Evolutionary conservation across 352 stramenopile genomes (phyloP), one percentile per base, ranked within the genome.

Genomic region (Phytophthora palmivora): DNA sequence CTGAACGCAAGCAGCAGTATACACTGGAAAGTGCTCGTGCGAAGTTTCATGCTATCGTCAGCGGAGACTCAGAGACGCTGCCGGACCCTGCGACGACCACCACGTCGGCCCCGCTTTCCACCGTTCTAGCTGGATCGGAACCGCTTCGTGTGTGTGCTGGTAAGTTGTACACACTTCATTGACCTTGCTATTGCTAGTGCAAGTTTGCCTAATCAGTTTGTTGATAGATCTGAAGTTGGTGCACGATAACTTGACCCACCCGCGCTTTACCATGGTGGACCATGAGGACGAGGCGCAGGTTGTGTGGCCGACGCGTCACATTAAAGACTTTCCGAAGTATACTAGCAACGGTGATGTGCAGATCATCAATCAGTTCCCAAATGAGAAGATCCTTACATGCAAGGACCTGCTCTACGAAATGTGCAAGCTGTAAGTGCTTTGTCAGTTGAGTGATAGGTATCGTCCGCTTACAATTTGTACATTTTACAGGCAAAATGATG

Each of bases 371-470:
- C 76, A 83, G 60, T 86, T 86, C 53, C 76, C 76, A 44, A 86
- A 83, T 57, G 74, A 86, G 52, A 86, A 83, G 63, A 62, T 86
- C 45, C 72, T 86, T 11, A 83, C 76, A 1, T 86, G 76, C 72
- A 83, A 86, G 54, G 76, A 86, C 39, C 63, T 86, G 53, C 74
- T 86, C 24, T 83, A 82, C 60, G 76, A 86, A 69, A 83, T 80
- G 63, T 86, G 76, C 65, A 78, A 79, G 49, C 57, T 82, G 74
- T 84, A 76, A 34, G 69, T 71, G 3, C 9, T 41, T 6, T 19
- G n/a, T 4, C 30, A 39, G 30, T 4, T 63, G 9, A 32, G 3
- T 14, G 10, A 16, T 32, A 28, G 2, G 9, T 18, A 18, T 22
- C 15, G 51, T 14, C 21, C n/a, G 41, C 38, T 64, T 32, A 51